A percentile compares a stretch with the other conserved stretches of the same genome.
These are phyloP conservation scores for Blastobotrys serpentis DNA, from an alignment of 1,139 yeast genomes.

Conservation along the genomic window DNA sequence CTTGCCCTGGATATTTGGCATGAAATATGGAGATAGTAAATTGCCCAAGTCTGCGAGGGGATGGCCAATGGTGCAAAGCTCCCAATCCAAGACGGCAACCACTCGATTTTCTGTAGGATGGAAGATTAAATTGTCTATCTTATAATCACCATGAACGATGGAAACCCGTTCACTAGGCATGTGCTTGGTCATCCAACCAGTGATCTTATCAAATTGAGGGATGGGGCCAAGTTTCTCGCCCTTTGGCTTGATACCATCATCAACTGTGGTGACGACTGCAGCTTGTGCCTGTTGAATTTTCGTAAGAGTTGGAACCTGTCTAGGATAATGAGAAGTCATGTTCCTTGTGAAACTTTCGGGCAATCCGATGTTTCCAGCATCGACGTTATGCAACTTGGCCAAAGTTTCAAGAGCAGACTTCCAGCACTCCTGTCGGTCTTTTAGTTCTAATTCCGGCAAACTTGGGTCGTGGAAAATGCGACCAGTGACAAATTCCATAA, in stretches of 20 bases:
- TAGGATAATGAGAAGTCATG: constrained; percentile 48
- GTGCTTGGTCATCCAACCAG: constrained; percentile 49
- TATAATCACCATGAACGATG: constrained; percentile 64
- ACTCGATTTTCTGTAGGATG: constrained; percentile 49
- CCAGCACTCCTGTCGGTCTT: constrained; percentile 44
- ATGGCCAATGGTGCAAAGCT: constrained; percentile 62
- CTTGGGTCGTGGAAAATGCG: constrained; percentile 57
- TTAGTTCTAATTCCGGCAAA: constrained; percentile 42
- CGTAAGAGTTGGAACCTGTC: constrained; percentile 52
- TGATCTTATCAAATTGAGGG: constrained; percentile 48
- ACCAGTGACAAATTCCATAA: constrained; percentile 58
- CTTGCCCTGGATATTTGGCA: constrained; percentile 28
- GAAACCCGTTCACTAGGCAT: constrained; percentile 47
- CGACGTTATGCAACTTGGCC: constrained; percentile 51
- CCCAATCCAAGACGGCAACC: constrained; percentile 63
- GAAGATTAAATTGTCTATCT: constrained; percentile 58
- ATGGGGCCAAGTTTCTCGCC: constrained; percentile 49
- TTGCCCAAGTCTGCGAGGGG: constrained; percentile 63
- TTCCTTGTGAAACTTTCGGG: constrained; percentile 46
- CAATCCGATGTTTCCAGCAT: constrained; percentile 45
- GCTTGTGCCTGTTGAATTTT: constrained; percentile 50
- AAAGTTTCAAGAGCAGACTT: constrained; percentile 44
- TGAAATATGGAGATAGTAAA: constrained; percentile 53
- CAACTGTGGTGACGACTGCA: constrained; percentile 21
- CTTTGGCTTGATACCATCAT: constrained; percentile 11